phyloP scores from a whole-genome alignment of 495 filamentous ascomycete genomes.

The Venustampulla echinocandica region DNA sequence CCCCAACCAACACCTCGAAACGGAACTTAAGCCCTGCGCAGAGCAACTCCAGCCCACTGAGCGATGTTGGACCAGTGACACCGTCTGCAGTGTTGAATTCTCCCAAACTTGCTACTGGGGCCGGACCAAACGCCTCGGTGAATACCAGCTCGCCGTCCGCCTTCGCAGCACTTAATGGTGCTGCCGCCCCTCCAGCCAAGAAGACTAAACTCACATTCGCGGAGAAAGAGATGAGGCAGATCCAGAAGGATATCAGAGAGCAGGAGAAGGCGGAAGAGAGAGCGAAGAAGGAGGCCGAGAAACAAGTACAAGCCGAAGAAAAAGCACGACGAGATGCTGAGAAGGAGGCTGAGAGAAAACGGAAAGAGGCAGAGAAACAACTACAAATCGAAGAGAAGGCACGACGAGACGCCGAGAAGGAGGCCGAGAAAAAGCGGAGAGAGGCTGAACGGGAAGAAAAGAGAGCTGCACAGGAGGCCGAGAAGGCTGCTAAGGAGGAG shows the following conservation, averaged over 20 bases:
- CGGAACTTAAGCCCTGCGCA: constrained; percentile 8
- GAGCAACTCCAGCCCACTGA: constrained; percentile 9
- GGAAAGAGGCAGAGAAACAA: constrained; percentile 34
- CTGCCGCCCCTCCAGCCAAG: constrained; percentile 24
- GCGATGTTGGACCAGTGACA: constrained; percentile 5
- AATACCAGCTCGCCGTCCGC: constrained; percentile 7
- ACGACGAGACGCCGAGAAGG: neutral
- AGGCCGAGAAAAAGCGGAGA: constrained; percentile 35
- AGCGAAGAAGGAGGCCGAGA: constrained; percentile 12
- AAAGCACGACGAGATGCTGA: constrained; percentile 13
- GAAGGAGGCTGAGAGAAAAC: constrained; percentile 40
- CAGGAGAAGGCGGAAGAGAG: constrained; percentile 31
- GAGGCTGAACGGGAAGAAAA: constrained; percentile 41
- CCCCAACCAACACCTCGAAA: neutral
- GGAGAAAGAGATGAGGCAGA: constrained; percentile 32
- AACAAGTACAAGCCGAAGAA: constrained; percentile 5
- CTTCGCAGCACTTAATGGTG: constrained; percentile 11
- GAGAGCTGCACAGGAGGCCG: constrained; percentile 37
- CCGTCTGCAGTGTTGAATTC: constrained; percentile 2
- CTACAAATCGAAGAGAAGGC: constrained; percentile 40
- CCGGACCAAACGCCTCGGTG: neutral
- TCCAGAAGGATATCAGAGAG: constrained; percentile 33
- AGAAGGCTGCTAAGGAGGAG: constrained; percentile 39
- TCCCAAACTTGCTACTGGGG: neutral
- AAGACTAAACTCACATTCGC: constrained; percentile 41